A percentile compares a stretch with the other conserved stretches of the same genome.
Conservation (phyloP, 148 eudicot species). For the Diospyros kaki region DNA sequence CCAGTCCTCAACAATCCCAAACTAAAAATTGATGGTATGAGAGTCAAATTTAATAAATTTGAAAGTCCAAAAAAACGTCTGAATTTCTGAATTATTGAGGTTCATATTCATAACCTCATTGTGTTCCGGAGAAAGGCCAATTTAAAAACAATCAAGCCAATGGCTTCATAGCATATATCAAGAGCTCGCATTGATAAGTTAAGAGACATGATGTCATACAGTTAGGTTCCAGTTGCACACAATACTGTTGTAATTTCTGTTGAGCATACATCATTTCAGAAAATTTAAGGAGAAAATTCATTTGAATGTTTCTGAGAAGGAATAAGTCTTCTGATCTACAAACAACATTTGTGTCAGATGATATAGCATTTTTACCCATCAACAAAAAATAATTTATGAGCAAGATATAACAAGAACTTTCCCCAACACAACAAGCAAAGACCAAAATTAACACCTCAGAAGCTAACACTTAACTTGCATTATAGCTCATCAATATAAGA, state of each 20-base stretch:
- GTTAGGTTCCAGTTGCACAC: no score
- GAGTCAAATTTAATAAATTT: neutral
- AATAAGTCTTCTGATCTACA: neutral
- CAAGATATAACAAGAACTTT: neutral
- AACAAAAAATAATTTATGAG: neutral
- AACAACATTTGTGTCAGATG: neutral
- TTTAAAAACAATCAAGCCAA: neutral
- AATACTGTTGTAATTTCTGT: no score
- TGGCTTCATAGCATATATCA: neutral
- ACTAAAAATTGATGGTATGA: neutral
- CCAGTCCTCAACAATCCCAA: neutral
- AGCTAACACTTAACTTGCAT: no score
- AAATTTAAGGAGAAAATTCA: neutral
- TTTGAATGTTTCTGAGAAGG: neutral
- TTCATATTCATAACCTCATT: neutral
- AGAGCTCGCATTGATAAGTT: neutral
- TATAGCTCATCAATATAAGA: no score
- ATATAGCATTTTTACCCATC: neutral
- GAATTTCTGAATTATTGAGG: neutral
- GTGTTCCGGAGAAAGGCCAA: neutral
- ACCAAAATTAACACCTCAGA: neutral
- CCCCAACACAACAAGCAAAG: no score
- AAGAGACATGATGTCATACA: no score
- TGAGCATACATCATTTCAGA: no score
- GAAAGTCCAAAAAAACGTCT: neutral